Evolutionary conservation across 192 early-diverging fungal genomes (phyloP).

Genomic region (Coemansia sp.): DNA sequence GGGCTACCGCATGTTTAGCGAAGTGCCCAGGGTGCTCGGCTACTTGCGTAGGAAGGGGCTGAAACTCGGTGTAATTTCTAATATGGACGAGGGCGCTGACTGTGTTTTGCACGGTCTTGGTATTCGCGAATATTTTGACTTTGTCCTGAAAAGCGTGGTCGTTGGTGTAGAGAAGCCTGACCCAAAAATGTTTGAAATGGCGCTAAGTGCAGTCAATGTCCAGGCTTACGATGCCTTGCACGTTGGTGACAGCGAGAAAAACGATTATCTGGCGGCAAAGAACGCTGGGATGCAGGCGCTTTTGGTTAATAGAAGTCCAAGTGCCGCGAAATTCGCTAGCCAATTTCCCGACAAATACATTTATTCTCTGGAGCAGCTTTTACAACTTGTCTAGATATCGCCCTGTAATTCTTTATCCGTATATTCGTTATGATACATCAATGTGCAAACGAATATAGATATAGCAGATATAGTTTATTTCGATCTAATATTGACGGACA

Average conservation of each 20-base stretch:
- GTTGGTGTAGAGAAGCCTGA: slow-evolving; percentile 61
- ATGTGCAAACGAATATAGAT: neutral
- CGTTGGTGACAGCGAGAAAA: slow-evolving; percentile 59
- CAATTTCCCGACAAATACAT: slow-evolving; percentile 21
- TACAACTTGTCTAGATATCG: slow-evolving; percentile 9
- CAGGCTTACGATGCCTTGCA: slow-evolving; percentile 57
- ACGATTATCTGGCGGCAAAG: slow-evolving; percentile 38
- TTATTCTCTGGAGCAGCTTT: slow-evolving; percentile 10
- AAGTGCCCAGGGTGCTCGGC: slow-evolving; percentile 51
- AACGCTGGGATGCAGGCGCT: slow-evolving; percentile 40
- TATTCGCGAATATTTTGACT: slow-evolving; percentile 60
- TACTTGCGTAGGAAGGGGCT: slow-evolving; percentile 53
- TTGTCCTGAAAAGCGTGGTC: slow-evolving; percentile 56
- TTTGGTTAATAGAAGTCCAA: slow-evolving; percentile 19
- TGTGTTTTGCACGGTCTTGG: slow-evolving; percentile 27
- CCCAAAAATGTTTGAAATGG: slow-evolving; percentile 56
- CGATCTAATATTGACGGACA: no score
- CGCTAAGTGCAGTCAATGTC: slow-evolving; percentile 38
- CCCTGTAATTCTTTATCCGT: neutral
- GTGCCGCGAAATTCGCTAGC: neutral
- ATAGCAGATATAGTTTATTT: neutral
- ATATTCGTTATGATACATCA: neutral
- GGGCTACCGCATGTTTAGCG: slow-evolving; percentile 59
- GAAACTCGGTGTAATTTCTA: slow-evolving; percentile 60
- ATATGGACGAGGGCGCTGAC: slow-evolving; percentile 62